phyloP scores from a whole-genome alignment of 148 eudicot species.

The Nepenthes mirabilis region DNA sequence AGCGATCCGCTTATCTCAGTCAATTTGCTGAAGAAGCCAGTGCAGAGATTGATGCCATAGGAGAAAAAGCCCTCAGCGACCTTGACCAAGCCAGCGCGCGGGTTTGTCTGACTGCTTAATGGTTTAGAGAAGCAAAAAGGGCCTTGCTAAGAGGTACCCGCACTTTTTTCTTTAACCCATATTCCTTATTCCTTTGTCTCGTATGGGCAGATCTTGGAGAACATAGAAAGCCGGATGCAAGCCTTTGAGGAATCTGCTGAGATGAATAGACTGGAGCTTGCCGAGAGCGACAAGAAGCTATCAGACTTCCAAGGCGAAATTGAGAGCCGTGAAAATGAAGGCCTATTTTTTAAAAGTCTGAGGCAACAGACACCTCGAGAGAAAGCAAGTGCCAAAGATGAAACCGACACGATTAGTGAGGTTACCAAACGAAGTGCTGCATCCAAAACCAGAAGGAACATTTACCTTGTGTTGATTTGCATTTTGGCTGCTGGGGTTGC shows the following conservation, averaged over 20 bases:
- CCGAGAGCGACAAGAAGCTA: constrained; percentile 43
- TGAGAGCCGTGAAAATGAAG: constrained; percentile 50
- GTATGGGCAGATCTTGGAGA: constrained; percentile 64
- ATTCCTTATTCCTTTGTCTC: not conserved
- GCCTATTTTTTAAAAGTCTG: constrained; percentile 71
- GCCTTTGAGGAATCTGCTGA: constrained; percentile 70
- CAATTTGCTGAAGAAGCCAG: constrained; percentile 84
- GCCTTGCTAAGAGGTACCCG: not conserved
- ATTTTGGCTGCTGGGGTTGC: constrained; percentile 34
- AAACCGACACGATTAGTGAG: constrained; percentile 31
- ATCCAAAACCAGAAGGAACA: constrained; percentile 43
- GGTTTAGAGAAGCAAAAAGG: not conserved
- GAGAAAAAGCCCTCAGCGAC: constrained; percentile 65
- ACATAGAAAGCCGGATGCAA: constrained; percentile 70
- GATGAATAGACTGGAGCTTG: constrained; percentile 41
- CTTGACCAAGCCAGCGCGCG: constrained; percentile 76
- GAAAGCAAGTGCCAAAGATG: constrained; percentile 47
- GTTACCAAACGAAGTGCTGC: constrained; percentile 35
- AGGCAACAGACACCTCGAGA: constrained; percentile 25
- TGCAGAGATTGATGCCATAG: constrained; percentile 64
- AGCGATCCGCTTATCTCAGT: constrained; percentile 52
- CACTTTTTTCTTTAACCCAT: not conserved
- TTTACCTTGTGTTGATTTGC: constrained; percentile 56
- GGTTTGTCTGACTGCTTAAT: constrained; percentile 24
- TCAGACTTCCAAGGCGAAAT: constrained; percentile 55